A percentile compares a stretch with the other conserved stretches of the same genome.
Evolutionary conservation across 805 yeast species (phyloP).

Genomic region (Ogataea parapolymorpha): DNA sequence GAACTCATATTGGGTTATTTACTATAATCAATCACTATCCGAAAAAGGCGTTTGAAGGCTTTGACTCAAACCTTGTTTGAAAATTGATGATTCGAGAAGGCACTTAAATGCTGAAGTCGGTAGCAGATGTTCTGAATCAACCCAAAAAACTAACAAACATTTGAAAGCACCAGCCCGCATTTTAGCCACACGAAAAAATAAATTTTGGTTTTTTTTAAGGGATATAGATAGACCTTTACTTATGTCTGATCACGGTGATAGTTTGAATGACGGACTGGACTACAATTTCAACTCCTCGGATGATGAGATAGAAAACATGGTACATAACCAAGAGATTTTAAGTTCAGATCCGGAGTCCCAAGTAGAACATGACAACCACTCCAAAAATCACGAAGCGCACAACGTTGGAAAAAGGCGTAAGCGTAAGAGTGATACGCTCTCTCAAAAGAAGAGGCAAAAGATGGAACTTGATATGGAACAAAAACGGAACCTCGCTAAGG

Average conservation of each 20-base stretch:
- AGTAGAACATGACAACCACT: neutral
- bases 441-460: slow-evolving; percentile 61
- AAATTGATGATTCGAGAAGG: no score
- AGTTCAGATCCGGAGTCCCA: no score
- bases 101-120: no score
- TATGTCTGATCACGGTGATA: slow-evolving; percentile 41
- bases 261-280: slow-evolving; percentile 16
- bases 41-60: no score
- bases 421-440: slow-evolving; percentile 41
- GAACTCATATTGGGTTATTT: no score
- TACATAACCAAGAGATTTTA: neutral
- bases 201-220: neutral
- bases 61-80: no score
- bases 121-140: no score
- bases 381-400: slow-evolving; percentile 4
- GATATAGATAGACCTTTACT: neutral
- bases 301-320: slow-evolving; percentile 29
- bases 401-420: slow-evolving; percentile 29
- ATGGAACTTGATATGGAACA: slow-evolving; percentile 61
- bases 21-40: no score
- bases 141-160: no score
- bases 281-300: slow-evolving; percentile 64
- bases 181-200: slow-evolving; percentile 5
- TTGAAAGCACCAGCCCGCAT: neutral
- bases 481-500: slow-evolving; percentile 52